Base-by-base conservation (phyloP, 2,329 filamentous ascomycete species). In the Fusarium subglutinans region DNA sequence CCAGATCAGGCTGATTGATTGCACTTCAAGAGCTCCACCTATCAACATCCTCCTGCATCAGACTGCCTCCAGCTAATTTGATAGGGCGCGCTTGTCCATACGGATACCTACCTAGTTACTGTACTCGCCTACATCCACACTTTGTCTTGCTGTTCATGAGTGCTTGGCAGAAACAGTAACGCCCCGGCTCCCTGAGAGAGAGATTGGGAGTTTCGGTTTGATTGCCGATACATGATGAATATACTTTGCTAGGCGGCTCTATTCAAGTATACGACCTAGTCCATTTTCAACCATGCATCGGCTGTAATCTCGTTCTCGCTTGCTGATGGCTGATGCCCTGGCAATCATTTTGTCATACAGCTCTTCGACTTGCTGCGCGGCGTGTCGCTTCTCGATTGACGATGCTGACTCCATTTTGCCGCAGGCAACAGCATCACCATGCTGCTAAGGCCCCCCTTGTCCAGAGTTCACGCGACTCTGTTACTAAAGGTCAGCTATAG, bases 351-450 rank as follows among this genome's bases (percentile, higher is more conserved):
- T 40, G 45, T 38, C 41, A n/a, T 57, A 30, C 26, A 30, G n/a
- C 59, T 40, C 44, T 45, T 64, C 62, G 58, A 54, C 44, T 66
- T 58, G 43, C 37, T 51, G 48, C 48, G 17, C 35, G 61, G 41
- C 56, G 38, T 54, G 37, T 65, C 58, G 55, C 60, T 73, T 73
- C 45, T 59, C 47, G 47, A 51, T 57, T 57, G 35, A 65, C 54
- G 44, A 62, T 70, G 60, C 68, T 62, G 60, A 63, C 74, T 68
- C 73, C 74, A 69, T 70, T 59, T 51, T 63, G 62, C 58, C 66
- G 64, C 73, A 77, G 72, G 66, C 68, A 74, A 74, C 68, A 55
- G 62, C 73, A 78, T 78, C 75, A 76, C 72, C 64, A 57, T 78
- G 65, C 69, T 76, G 70, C 50, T 47, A 35, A 60, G 57, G 40